These are phyloP conservation scores for Caloboletus inedulis DNA, from an alignment of 1,284 basidiomycete genomes.

Conservation along the genomic window DNA sequence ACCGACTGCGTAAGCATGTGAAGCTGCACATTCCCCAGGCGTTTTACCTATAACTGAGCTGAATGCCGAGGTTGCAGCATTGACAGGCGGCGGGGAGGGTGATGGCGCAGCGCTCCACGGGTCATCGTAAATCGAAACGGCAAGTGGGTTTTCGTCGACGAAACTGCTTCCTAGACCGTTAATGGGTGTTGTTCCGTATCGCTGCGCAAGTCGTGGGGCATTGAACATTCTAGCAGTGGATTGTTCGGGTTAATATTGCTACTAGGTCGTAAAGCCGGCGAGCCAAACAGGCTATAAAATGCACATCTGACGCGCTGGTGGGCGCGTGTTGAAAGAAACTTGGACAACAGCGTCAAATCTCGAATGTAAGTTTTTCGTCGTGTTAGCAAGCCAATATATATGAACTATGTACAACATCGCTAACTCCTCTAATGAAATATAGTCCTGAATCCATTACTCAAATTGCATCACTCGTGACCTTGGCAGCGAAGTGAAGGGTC, in stretches of 20 bases:
- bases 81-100: slow-evolving; percentile 63
- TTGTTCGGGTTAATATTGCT: slow-evolving; percentile 11
- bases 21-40: not conserved
- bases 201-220: slow-evolving; percentile 65
- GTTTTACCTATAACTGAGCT: slow-evolving; percentile 65
- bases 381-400: slow-evolving; percentile 24
- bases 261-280: slow-evolving; percentile 3
- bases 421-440: slow-evolving; percentile 16
- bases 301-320: not conserved
- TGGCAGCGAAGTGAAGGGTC: slow-evolving; percentile 84
- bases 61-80: slow-evolving; percentile 50
- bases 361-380: not conserved
- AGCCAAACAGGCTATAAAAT: slow-evolving; percentile 18
- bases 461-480: slow-evolving; percentile 46
- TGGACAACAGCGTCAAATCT: slow-evolving; percentile 1
- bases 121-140: slow-evolving; percentile 76
- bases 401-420: slow-evolving; percentile 22
- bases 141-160: slow-evolving; percentile 73
- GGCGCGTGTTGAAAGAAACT: not conserved
- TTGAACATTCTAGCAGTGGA: slow-evolving; percentile 60
- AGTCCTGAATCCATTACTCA: slow-evolving; percentile 16
- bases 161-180: slow-evolving; percentile 66
- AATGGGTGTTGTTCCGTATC: slow-evolving; percentile 55
- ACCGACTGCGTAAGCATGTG: slow-evolving; percentile 13
- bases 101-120: slow-evolving; percentile 84